Base-by-base conservation (phyloP, 2,329 filamentous ascomycete genomes). In the Corniculantispora saksenae region DNA sequence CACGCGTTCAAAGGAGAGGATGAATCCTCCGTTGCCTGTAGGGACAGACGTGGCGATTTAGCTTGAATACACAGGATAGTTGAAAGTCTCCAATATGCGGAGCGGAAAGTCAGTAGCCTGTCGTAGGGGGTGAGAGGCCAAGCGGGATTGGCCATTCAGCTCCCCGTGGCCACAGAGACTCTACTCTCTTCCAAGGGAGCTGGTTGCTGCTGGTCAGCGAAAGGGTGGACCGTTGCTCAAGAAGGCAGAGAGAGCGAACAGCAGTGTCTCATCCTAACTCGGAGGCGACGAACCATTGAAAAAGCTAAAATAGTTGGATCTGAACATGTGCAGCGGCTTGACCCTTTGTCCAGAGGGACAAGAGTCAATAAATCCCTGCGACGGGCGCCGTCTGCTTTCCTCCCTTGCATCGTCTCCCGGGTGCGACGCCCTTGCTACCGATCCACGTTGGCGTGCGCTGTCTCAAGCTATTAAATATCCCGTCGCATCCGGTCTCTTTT, bases 361-460 rank as follows among this genome's bases (percentile, higher is more conserved):
- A 32, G 32, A 32, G 32, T 32, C 32, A 32, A 32, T 6, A 32
- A 32, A 32, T 32, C 32, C 32, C 32, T 32, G 32, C 32, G 32
- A 32, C 32, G 32, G 32, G 32, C 32, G 32, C 32, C 32, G 43
- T 48, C 8, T 48, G 19, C 3, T 4, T 7, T 19, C 27, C 54
- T 57, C 56, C 40, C 56, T 59, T 48, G 56, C 56, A 5, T 59
- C 56, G 40, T 59, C 43, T n/a, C 19, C 56, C 27, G 4, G 10
- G 6, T 25, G 38, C n/a, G n/a, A n/a, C n/a, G n/a, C 15, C 50
- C 50, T 53, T 53, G 23, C 15, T n/a, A 50, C 47, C 47, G 23
- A 21, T 43, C 32, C 32, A 32, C 32, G 32, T 32, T 32, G 32
- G 17, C 17, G 35, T 13, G 35, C 7, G 17, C 53, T 25, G n/a